A percentile compares a stretch with the other conserved stretches of the same genome.
Conservation (phyloP, 2,329 filamentous ascomycete genomes). For the Akanthomyces uredinophilus region DNA sequence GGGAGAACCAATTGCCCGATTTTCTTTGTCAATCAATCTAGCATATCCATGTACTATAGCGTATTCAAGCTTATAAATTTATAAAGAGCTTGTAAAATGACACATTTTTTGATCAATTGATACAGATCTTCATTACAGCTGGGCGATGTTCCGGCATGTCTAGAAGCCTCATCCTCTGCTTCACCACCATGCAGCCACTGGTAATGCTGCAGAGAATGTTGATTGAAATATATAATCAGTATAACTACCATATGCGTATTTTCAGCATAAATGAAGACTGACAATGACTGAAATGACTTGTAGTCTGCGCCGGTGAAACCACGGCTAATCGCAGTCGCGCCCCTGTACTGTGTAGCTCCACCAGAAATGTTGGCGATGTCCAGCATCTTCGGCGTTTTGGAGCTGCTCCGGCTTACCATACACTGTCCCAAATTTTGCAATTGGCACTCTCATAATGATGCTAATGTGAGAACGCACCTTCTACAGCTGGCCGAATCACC, state of each 20-base stretch:
- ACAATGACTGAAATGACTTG: neutral
- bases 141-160: neutral
- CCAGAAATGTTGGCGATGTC: slow-evolving; percentile 13
- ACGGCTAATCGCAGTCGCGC: slow-evolving; percentile 8
- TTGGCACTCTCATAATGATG: neutral
- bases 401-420: neutral
- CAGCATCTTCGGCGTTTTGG: neutral
- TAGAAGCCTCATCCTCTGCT: neutral
- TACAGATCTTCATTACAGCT: neutral
- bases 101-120: neutral
- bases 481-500: neutral
- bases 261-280: neutral
- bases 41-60: slow-evolving; percentile 12
- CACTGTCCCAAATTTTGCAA: neutral
- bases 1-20: neutral
- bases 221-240: neutral
- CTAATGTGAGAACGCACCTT: neutral
- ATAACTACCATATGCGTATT: neutral
- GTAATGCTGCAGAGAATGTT: neutral
- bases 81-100: neutral
- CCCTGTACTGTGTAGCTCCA: slow-evolving; percentile 8
- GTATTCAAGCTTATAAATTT: neutral
- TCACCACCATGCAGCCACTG: neutral
- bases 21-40: slow-evolving; percentile 5
- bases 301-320: slow-evolving; percentile 12